Evolutionary conservation across 2,329 filamentous ascomycete species (phyloP), one percentile per base, ranked within the genome.

Genomic region (Allantophomopsis cytisporea): DNA sequence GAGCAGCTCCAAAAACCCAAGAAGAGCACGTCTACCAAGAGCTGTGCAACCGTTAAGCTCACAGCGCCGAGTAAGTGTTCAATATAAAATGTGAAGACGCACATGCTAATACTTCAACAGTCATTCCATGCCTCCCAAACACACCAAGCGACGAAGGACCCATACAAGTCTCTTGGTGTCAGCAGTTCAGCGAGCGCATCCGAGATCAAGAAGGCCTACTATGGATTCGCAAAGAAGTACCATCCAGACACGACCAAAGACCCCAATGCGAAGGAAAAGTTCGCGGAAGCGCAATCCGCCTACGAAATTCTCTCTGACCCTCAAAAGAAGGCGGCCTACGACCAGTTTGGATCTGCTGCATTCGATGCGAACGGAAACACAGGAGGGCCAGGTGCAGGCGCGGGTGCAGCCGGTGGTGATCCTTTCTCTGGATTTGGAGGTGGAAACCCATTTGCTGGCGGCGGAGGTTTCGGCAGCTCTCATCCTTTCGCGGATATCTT

Each of bases 241-340:
- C 91, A 98, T 54, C 91, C 91, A 7, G 91, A 98, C 58, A 96
- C 91, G 30, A 98, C 96, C 69, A 96, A 96, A 60, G 91, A 96
- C 50, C 60, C 84, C 2, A 72, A 68, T n/a, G 88, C 91, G 30
- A 96, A 96, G 59, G 91, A 96, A 52, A 89, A 83, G 53, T 98
- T 98, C 54, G 74, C 80, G 46, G 89, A 95, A 50, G 85, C 93
- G 40, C 91, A 98, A 60, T 76, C 83, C 23, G 86, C 91, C 17
- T 98, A 98, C 62, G 91, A 98, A 60, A 69, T 95, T 33, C 69
- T 98, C 7, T 93, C 86, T 36, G 91, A 98, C 56, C 71, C 88
- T 4, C 80, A 94, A 61, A 98, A 96, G 71, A 84, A 81, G 57
- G 80, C 94, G 55, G 83, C 88, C 42, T 98, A 77, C 56, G 91